phyloP scores from a whole-genome alignment of 2,329 filamentous ascomycete species.

The Colletotrichum neosansevieriae region DNA sequence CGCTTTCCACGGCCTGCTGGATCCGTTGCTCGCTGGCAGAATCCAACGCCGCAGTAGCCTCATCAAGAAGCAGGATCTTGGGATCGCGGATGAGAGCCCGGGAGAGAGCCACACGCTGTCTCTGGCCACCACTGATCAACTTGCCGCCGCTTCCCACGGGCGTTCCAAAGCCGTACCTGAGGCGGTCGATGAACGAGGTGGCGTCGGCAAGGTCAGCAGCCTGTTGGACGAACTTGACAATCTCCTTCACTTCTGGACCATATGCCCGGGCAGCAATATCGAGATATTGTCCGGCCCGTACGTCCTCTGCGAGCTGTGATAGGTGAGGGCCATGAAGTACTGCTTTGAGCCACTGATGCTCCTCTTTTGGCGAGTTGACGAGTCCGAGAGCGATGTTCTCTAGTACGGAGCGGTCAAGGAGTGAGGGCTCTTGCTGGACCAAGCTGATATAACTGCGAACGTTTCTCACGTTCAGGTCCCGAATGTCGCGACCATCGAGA shows the following conservation, averaged over 20 bases:
- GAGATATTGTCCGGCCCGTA: slow-evolving; percentile 64
- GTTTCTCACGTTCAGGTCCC: slow-evolving; percentile 59
- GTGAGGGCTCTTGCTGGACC: slow-evolving; percentile 60
- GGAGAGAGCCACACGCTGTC: slow-evolving; percentile 72
- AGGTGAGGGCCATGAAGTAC: slow-evolving; percentile 63
- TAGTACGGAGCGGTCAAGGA: slow-evolving; percentile 60
- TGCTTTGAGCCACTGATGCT: slow-evolving; percentile 55
- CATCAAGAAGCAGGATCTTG: slow-evolving; percentile 73
- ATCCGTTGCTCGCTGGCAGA: slow-evolving; percentile 59
- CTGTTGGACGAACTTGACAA: slow-evolving; percentile 62
- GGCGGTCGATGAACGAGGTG: slow-evolving; percentile 63
- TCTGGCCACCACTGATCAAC: slow-evolving; percentile 70
- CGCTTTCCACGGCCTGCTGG: slow-evolving; percentile 59
- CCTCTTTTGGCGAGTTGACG: slow-evolving; percentile 56
- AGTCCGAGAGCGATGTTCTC: slow-evolving; percentile 65
- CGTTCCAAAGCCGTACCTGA: slow-evolving; percentile 67
- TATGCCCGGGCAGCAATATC: slow-evolving; percentile 56
- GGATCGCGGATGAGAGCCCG: slow-evolving; percentile 71
- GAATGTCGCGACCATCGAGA: slow-evolving; percentile 62
- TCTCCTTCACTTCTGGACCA: slow-evolving; percentile 59
- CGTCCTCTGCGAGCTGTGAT: slow-evolving; percentile 61
- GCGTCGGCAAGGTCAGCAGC: slow-evolving; percentile 72
- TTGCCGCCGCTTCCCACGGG: slow-evolving; percentile 64
- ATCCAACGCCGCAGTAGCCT: slow-evolving; percentile 71
- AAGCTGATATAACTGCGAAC: slow-evolving; percentile 57